Evolutionary conservation across 352 stramenopile genomes (phyloP), one percentile per base, ranked within the genome.

Genomic region (Phytophthora nicotianae): DNA sequence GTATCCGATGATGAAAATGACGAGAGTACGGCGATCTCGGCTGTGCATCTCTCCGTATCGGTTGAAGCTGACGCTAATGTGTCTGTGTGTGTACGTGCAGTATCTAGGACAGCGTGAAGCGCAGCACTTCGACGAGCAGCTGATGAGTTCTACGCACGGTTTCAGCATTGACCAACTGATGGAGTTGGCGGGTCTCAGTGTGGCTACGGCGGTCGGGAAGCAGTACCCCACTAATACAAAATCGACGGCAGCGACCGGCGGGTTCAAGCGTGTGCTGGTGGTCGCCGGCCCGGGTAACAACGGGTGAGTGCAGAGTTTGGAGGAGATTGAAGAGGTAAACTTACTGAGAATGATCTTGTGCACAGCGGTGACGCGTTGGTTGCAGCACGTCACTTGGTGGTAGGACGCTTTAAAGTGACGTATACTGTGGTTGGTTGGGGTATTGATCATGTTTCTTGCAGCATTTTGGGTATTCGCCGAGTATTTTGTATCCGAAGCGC

Each of bases 211-310:
- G 2, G 79, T 99, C 45, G 67, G 73, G 24, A 88, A 97, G 57
- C 74, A 88, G 27, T 94, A 77, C 50, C 76, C 75, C 4, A 64
- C 26, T 20, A 16, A 14, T 24, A n/a, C 24, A 2, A 33, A 33
- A 5, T 19, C 14, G 20, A 38, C 24, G 3, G 21, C 7, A 33
- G 3, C 21, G 17, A 61, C 5, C 11, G n/a, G 61, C 0, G 26
- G 32, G 23, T 72, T 73, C 24, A 73, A 72, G 13, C 67, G 70
- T 11, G 81, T 99, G 37, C 74, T 99, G 6, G 72, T 99, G n/a
- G 73, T 99, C 19, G 96, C 85, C 35, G 98, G 97, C 0, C 97
- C 97, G 8, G 98, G 98, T 1, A 99, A 99, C 70, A 99, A 99
- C 65, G 98, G 97, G 86, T 91, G 37, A 17, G 75, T 51, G 3